Conservation (phyloP, 441 rosid species). For the Adansonia rubrostipa region DNA sequence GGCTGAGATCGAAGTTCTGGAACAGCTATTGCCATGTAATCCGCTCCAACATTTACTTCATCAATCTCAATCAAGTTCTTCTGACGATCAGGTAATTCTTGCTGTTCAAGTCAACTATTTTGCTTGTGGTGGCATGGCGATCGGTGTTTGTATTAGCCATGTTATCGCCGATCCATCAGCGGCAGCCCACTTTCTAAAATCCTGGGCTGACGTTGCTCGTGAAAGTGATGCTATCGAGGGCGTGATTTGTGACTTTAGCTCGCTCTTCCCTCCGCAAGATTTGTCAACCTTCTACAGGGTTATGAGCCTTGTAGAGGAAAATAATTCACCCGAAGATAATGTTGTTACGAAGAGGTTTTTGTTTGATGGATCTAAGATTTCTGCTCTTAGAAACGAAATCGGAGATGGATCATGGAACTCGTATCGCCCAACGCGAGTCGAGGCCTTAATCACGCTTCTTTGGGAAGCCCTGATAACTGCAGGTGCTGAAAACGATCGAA, state of each 20-base stretch:
- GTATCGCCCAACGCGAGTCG: slow-evolving; percentile 35
- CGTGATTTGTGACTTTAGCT: slow-evolving; percentile 17
- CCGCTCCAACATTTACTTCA: not conserved
- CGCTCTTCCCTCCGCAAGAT: slow-evolving; percentile 32
- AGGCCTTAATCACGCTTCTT: slow-evolving; percentile 39
- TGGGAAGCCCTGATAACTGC: slow-evolving; percentile 29
- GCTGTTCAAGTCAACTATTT: slow-evolving; percentile 29
- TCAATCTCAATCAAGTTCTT: not conserved
- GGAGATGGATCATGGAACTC: not conserved
- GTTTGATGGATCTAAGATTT: slow-evolving; percentile 17
- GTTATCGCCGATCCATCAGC: slow-evolving; percentile 32
- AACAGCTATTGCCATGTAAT: slow-evolving; percentile 23
- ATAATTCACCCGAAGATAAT: not conserved
- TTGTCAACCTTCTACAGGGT: not conserved
- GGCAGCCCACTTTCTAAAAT: slow-evolving; percentile 1
- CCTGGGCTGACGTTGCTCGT: slow-evolving; percentile 24
- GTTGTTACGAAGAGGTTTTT: slow-evolving; percentile 36
- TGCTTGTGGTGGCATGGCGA: slow-evolving; percentile 37
- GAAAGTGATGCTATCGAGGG: not conserved
- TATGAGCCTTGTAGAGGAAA: not conserved
- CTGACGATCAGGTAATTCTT: not conserved
- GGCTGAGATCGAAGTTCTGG: not conserved
- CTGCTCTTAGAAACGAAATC: slow-evolving; percentile 13
- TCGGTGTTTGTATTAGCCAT: slow-evolving; percentile 31
- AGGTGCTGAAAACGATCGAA: no score